Evolutionary conservation across 2,329 filamentous ascomycete species (phyloP).

Genomic region (Pyrenophora graminea): DNA sequence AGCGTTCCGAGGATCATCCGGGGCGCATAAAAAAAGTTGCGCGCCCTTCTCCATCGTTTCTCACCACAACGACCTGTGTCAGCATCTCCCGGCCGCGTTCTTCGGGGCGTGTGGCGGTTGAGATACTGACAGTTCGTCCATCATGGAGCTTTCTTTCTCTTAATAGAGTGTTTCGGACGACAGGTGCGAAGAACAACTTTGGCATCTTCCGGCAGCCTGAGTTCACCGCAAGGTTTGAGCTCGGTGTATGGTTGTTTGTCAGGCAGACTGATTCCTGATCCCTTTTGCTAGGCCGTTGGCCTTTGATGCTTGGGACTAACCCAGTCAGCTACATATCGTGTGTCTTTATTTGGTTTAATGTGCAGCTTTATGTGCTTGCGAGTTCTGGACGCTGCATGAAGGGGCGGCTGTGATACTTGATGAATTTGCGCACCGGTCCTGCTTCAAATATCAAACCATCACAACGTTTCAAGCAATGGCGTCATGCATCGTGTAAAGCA

Average conservation of each 20-base stretch:
- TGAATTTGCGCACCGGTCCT: no score
- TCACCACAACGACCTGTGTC: conserved; percentile 77
- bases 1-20: conserved; percentile 20
- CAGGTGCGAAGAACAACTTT: conserved; percentile 83
- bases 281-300: conserved; percentile 89
- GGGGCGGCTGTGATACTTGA: no score
- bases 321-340: conserved; percentile 70
- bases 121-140: conserved; percentile 84
- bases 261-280: conserved; percentile 54
- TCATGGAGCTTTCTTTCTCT: conserved; percentile 72
- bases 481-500: not conserved
- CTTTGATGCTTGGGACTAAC: conserved; percentile 88
- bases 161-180: conserved; percentile 81
- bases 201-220: conserved; percentile 59
- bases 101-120: conserved; percentile 67
- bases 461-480: not conserved
- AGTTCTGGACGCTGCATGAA: not conserved
- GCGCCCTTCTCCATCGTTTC: conserved; percentile 33
- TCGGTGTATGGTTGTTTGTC: conserved; percentile 41
- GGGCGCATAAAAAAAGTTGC: conserved; percentile 38
- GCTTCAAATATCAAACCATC: no score
- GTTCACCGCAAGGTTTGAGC: conserved; percentile 45
- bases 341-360: not conserved
- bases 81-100: conserved; percentile 68
- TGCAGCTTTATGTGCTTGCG: not conserved